Evolutionary conservation across 805 yeast genomes (phyloP).

Genomic region (Candida awuae): DNA sequence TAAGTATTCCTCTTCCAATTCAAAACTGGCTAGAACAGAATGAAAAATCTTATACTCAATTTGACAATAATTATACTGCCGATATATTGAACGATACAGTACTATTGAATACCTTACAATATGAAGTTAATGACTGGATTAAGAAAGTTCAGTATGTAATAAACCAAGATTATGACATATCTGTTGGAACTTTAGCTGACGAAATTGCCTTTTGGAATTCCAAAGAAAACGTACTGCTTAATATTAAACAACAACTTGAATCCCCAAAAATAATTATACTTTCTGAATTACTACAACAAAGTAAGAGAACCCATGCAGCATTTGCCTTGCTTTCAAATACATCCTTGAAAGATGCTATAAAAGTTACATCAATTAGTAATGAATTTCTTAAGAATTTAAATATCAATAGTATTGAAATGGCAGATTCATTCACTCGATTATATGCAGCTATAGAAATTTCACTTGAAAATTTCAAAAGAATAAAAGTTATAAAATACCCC

Average conservation of each 20-base stretch:
- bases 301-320: constrained; percentile 75
- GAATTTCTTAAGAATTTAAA: constrained; percentile 66
- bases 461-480: constrained; percentile 56
- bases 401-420: constrained; percentile 45
- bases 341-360: constrained; percentile 49
- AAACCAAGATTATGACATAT: constrained; percentile 41
- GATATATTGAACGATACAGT: constrained; percentile 39
- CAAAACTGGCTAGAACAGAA: constrained; percentile 29
- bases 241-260: constrained; percentile 51
- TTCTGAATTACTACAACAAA: constrained; percentile 51
- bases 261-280: constrained; percentile 48
- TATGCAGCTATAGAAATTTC: constrained; percentile 38
- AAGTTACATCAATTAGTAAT: constrained; percentile 46
- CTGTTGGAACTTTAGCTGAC: constrained; percentile 48
- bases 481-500: constrained; percentile 56
- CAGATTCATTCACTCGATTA: constrained; percentile 38
- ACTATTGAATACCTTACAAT: constrained; percentile 62
- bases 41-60: no score
- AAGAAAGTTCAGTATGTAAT: constrained; percentile 52
- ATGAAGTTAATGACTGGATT: constrained; percentile 67
- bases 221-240: constrained; percentile 50
- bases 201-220: constrained; percentile 77
- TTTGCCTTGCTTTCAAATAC: constrained; percentile 66
- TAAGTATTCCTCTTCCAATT: constrained; percentile 45
- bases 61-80: constrained; percentile 7